Evolutionary conservation across 345 rosid species (phyloP).

Genomic region (Microthlaspi erraticum): DNA sequence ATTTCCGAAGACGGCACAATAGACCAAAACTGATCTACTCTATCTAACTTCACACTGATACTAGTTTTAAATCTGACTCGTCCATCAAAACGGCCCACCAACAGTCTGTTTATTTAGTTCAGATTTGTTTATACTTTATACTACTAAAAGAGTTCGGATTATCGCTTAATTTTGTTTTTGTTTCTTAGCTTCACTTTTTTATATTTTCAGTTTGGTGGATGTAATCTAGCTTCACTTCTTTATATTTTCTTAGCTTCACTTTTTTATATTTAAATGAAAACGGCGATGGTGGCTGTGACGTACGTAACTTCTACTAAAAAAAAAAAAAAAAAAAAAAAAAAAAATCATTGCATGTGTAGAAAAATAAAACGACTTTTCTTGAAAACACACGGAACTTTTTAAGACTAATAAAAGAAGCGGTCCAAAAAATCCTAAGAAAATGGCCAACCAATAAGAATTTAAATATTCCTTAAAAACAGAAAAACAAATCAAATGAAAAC

Average conservation of each 20-base stretch:
- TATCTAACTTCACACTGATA: not conserved
- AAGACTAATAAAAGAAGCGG: constrained; percentile 31
- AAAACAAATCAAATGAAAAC: constrained; percentile 36
- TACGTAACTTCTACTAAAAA: no score
- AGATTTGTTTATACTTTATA: not conserved
- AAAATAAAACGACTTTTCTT: constrained; percentile 33
- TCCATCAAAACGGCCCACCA: constrained; percentile 28
- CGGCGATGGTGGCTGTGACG: no score
- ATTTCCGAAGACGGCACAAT: constrained; percentile 30
- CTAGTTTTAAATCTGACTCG: not conserved
- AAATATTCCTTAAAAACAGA: constrained; percentile 15
- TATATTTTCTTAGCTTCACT: no score
- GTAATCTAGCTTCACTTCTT: no score
- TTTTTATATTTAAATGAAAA: no score
- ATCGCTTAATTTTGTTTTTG: not conserved
- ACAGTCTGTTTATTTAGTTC: not conserved
- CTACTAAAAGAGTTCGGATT: no score
- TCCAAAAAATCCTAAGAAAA: constrained; percentile 23
- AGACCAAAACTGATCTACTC: constrained; percentile 9
- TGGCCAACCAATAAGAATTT: constrained; percentile 36
- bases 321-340: no score
- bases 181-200: not conserved
- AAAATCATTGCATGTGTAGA: constrained; percentile 8
- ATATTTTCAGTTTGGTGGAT: not conserved
- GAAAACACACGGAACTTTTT: constrained; percentile 17